Base-by-base conservation (phyloP, 139 green algal species). In the Chlamydomonas schloesseri region DNA sequence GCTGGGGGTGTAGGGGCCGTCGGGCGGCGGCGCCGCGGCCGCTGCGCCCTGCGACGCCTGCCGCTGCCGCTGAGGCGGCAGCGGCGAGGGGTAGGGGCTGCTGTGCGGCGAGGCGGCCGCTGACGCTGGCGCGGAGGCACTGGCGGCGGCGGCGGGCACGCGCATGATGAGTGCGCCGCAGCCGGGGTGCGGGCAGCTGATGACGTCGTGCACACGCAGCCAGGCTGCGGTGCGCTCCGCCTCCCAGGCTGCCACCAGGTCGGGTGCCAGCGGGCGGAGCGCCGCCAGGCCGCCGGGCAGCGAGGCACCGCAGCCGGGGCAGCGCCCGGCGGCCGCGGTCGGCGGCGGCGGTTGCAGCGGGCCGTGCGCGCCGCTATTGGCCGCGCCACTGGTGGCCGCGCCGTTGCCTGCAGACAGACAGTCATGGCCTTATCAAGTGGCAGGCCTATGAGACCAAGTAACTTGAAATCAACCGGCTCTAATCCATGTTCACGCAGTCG, bases 121-220 rank as follows among this genome's bases (percentile, higher is more conserved):
- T 11, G 18, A 60, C 55, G 55, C 8, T 70, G 31, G 6, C n/a
- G 47, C 36, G 28, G 46, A 53, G 37, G 37, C 65, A 20, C 24
- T 26, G 37, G 78, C 42, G 68, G 26, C 8, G 33, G 37, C 71
- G 9, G 24, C 71, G 37, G 42, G 78, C 29, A 88, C 71, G 6
- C 82, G 71, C 82, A 75, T 72, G 28, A 88, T 82, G 57, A 76
- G 62, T 0, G 82, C 82, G 17, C 82, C 82, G 34, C 82, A 88
- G 29, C 82, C 42, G 71, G 71, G 17, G 57, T 80, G 37, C 10
- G 81, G 82, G 42, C 71, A 88, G 37, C 28, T 21, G 58, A 88
- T 88, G 9, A 88, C 62, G 57, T 75, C 57, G 34, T 88, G 55
- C 33, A 37, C 57, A 34, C 4, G 31, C 33, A 86, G 47, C 80